phyloP scores from a whole-genome alignment of 768 basidiomycete species.

The Boletus subcaerulescens region DNA sequence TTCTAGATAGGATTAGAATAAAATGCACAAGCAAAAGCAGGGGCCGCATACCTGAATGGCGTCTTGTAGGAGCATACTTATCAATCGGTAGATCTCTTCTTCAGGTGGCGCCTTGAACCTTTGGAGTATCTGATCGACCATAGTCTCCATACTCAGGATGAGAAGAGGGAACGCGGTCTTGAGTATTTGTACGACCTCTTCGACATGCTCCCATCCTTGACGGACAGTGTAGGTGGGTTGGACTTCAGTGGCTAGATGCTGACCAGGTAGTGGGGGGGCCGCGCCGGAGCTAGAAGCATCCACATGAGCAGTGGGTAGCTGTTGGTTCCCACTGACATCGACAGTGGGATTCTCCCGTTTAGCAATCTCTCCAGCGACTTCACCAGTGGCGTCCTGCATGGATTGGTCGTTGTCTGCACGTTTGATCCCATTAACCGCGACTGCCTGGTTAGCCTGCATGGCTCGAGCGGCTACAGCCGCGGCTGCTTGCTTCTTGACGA shows the following conservation, averaged over 20 bases:
- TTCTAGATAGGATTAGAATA: constrained; percentile 41
- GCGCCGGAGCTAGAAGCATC: constrained; percentile 17
- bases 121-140: constrained; percentile 90
- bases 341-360: constrained; percentile 19
- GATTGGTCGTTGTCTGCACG: constrained; percentile 31
- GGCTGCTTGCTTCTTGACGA: constrained; percentile 43
- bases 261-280: constrained; percentile 9
- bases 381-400: constrained; percentile 29
- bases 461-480: constrained; percentile 33
- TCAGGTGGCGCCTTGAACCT: constrained; percentile 88
- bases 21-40: neutral
- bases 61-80: constrained; percentile 84
- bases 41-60: constrained; percentile 64
- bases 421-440: constrained; percentile 24
- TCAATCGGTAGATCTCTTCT: constrained; percentile 91
- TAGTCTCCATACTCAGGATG: constrained; percentile 92
- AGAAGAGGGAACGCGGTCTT: constrained; percentile 96
- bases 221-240: constrained; percentile 40
- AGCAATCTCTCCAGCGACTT: constrained; percentile 25
- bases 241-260: constrained; percentile 16
- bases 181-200: constrained; percentile 89
- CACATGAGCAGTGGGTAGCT: constrained; percentile 9
- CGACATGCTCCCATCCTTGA: constrained; percentile 86
- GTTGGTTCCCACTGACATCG: constrained; percentile 29
- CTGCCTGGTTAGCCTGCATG: constrained; percentile 34